Percentiles rank a stretch among this genome's conserved stretches.
These are phyloP conservation scores for Ogataea methylovora DNA, from an alignment of 805 yeast species.

Conservation along the genomic window DNA sequence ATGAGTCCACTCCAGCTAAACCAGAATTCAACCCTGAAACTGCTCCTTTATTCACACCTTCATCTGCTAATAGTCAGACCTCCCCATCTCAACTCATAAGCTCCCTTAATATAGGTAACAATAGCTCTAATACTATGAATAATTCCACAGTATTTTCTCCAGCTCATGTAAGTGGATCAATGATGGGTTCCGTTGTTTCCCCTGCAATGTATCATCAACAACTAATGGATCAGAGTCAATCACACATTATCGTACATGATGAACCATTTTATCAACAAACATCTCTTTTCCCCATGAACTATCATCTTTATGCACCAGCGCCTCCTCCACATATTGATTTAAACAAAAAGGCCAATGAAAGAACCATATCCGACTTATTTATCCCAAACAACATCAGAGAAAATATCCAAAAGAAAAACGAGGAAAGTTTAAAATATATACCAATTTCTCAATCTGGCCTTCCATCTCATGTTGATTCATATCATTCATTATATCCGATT, in stretches of 20 bases:
- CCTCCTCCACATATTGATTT: slow-evolving; percentile 68
- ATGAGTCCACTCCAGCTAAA: not conserved
- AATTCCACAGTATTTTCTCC: no score
- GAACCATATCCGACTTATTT: slow-evolving; percentile 62
- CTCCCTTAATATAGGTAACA: no score
- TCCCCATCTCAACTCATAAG: slow-evolving; percentile 34
- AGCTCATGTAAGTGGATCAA: no score
- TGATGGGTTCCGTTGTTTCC: no score
- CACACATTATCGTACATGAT: slow-evolving; percentile 8
- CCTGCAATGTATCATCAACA: no score
- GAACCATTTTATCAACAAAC: slow-evolving; percentile 26
- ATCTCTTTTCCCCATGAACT: slow-evolving; percentile 51
- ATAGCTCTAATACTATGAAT: no score
- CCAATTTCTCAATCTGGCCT: slow-evolving; percentile 43
- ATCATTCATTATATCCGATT: slow-evolving; percentile 80
- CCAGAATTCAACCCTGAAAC: slow-evolving; percentile 20
- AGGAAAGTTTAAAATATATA: slow-evolving; percentile 62
- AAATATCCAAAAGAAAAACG: slow-evolving; percentile 62
- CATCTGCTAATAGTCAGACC: slow-evolving; percentile 20
- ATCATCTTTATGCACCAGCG: slow-evolving; percentile 84
- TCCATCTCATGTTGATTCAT: slow-evolving; percentile 73
- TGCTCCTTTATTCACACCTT: slow-evolving; percentile 23
- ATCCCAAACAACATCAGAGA: slow-evolving; percentile 69
- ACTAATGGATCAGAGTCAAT: no score
- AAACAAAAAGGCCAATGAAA: slow-evolving; percentile 62